These are phyloP conservation scores for Eremothecium gossypii DNA, from an alignment of 1,139 yeast genomes.

Conservation along the genomic window DNA sequence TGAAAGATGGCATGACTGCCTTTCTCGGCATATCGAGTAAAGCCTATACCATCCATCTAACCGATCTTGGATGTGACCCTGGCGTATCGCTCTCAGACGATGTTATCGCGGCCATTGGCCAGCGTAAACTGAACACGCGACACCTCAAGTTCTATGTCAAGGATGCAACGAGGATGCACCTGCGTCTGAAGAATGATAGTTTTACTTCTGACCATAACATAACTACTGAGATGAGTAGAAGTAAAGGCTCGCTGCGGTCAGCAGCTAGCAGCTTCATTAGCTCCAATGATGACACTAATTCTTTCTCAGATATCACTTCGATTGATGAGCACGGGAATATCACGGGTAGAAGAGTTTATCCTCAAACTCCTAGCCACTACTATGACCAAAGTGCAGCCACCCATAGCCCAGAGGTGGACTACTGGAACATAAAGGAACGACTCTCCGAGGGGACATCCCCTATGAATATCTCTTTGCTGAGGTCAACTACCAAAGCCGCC, in stretches of 20 bases:
- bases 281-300: constrained; percentile 24
- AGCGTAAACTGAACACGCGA: constrained; percentile 30
- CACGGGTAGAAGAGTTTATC: constrained; percentile 21
- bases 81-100: constrained; percentile 52
- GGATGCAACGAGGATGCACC: constrained; percentile 29
- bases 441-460: constrained; percentile 9
- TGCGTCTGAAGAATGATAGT: constrained; percentile 10
- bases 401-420: constrained; percentile 40
- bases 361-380: constrained; percentile 29
- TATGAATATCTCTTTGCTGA: constrained; percentile 4
- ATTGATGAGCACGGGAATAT: constrained; percentile 24
- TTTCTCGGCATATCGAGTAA: constrained; percentile 36
- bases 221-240: constrained; percentile 12
- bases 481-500: constrained; percentile 2
- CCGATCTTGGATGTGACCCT: constrained; percentile 52
- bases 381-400: constrained; percentile 19
- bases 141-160: constrained; percentile 38
- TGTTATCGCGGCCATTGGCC: constrained; percentile 38
- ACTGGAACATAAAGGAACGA: constrained; percentile 52
- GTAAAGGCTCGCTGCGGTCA: constrained; percentile 24
- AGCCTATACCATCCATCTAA: constrained; percentile 50
- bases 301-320: constrained; percentile 27
- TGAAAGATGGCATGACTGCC: constrained; percentile 35
- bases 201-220: constrained; percentile 4
- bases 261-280: constrained; percentile 17